phyloP scores from a whole-genome alignment of 1,284 basidiomycete species.

The Vanrija sp. region DNA sequence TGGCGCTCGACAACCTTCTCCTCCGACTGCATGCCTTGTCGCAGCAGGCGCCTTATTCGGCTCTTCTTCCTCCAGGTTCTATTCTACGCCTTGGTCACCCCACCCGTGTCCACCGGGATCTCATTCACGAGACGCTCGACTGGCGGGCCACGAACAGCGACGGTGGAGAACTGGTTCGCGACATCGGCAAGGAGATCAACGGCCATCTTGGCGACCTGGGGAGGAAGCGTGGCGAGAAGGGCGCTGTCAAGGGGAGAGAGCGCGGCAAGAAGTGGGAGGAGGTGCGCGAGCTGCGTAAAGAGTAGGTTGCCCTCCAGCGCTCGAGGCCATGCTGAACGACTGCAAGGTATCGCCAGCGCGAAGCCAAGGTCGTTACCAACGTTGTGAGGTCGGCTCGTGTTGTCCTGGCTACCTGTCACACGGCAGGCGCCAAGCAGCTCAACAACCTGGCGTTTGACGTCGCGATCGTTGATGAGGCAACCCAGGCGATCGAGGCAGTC shows the following conservation, averaged over 20 bases:
- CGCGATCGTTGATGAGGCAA: conserved; percentile 92
- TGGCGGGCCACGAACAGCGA: conserved; percentile 75
- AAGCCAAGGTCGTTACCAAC: conserved; percentile 72
- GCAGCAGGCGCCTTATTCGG: conserved; percentile 23
- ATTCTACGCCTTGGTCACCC: conserved; percentile 86
- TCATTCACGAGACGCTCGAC: conserved; percentile 81
- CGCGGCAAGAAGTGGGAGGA: conserved; percentile 87
- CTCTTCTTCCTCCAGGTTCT: conserved; percentile 40
- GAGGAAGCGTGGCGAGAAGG: conserved; percentile 71
- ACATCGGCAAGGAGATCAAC: conserved; percentile 80
- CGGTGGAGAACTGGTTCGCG: conserved; percentile 70
- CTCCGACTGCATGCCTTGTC: conserved; percentile 59
- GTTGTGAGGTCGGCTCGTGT: conserved; percentile 77
- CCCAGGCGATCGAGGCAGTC: conserved; percentile 91
- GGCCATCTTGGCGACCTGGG: conserved; percentile 62
- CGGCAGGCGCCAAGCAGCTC: conserved; percentile 74
- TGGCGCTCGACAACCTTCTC: conserved; percentile 69
- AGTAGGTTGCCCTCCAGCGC: conserved; percentile 55
- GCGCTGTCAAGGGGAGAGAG: conserved; percentile 58
- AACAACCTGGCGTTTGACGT: conserved; percentile 77
- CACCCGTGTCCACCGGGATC: conserved; percentile 76
- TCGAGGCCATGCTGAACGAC: neutral
- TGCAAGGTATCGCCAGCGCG: conserved; percentile 76
- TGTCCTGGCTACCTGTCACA: conserved; percentile 89
- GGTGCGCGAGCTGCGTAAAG: conserved; percentile 81